Base-by-base conservation (phyloP, 2,329 filamentous ascomycete genomes). In the Fusarium nygamai region DNA sequence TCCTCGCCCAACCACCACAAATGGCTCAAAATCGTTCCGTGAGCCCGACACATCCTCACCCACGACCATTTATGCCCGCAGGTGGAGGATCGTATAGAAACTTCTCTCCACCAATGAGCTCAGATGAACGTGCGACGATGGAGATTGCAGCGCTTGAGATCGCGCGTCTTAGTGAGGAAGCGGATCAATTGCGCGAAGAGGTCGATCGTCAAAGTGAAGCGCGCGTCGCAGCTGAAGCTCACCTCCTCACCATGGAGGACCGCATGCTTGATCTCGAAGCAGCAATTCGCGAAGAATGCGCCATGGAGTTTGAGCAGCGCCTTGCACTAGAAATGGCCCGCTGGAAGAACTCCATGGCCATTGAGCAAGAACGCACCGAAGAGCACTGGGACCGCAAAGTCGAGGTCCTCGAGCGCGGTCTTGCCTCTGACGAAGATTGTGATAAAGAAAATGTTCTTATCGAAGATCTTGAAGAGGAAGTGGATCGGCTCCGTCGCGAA, bases 331-430 rank as follows among this genome's bases (percentile, higher is more conserved):
- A 98, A 81, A 90, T 94, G 81, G 88, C 89, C 16, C 88, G 94
- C n/a, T 98, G 94, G 93, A 92, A 96, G 80, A 89, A 88, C 1
- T 92, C 91, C 0, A 89, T 95, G 81, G 92, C 94, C 24, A 90
- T 92, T 10, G 95, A 98, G 81, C 89, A 91, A 70, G 95, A 97
- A 76, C 89, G 91, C 50, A 91, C 91, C 60, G 94, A 98, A 69
- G 93, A 94, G 80, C 94, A 97, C 82, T 89, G 96, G 80, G 95
- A 98, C 81, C 90, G 90, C 74, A 99, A 99, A 84, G 88, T 97
- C 13, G 96, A 89, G 68, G 84, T 90, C 2, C 85, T 90, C 50
- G 88, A 90, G 80, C 85, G 87, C 5, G 82, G 87, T 6, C 82
- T 89, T 13, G 69, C 64, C 6, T 44, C 65, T 0, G 88, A 88